phyloP scores from a whole-genome alignment of 768 basidiomycete species.

The Amyloporia xantha region DNA sequence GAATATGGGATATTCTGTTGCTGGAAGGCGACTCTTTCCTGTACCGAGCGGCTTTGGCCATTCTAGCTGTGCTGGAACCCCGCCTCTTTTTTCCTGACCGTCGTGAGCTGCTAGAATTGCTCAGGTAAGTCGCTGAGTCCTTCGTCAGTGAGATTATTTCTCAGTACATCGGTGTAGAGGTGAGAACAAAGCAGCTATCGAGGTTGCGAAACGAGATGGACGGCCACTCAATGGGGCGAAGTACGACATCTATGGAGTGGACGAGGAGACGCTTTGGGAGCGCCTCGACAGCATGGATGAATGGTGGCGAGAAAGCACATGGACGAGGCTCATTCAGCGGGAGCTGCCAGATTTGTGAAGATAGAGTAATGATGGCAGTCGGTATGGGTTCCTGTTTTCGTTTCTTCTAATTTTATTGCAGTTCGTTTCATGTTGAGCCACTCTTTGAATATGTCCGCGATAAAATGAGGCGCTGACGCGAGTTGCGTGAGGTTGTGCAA shows the following conservation, averaged over 20 bases:
- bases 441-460: no score
- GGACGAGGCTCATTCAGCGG: conserved; percentile 73
- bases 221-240: conserved; percentile 57
- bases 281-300: conserved; percentile 77
- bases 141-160: not conserved
- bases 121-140: conserved; percentile 39
- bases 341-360: conserved; percentile 69
- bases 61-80: conserved; percentile 77
- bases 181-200: conserved; percentile 75
- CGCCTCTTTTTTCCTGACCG: conserved; percentile 86
- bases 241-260: conserved; percentile 82
- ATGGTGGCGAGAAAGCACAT: conserved; percentile 92
- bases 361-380: not conserved
- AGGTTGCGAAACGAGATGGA: conserved; percentile 74
- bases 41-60: conserved; percentile 77
- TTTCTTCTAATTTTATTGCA: conserved; percentile 7
- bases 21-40: conserved; percentile 89
- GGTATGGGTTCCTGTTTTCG: not conserved
- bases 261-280: conserved; percentile 83
- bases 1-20: conserved; percentile 82
- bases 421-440: not conserved
- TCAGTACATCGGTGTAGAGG: conserved; percentile 42
- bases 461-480: no score
- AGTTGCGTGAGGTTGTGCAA: no score
- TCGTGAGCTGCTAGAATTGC: conserved; percentile 69